Evolutionary conservation across 495 filamentous ascomycete genomes (phyloP).

Genomic region (Daldinia loculata): DNA sequence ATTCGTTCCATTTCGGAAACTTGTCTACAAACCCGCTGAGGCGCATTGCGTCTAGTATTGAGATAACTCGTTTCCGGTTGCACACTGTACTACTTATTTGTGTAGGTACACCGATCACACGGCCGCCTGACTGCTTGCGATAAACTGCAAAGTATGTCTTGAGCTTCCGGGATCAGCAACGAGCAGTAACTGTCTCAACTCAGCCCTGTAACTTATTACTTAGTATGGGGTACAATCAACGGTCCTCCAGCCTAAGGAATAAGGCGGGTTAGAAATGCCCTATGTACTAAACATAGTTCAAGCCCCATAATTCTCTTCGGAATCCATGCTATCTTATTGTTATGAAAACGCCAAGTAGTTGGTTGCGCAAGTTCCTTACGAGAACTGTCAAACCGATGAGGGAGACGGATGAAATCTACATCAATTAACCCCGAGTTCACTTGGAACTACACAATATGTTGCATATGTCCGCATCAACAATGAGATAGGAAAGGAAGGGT

Average conservation of each 20-base stretch:
- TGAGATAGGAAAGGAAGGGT: slow-evolving; percentile 6
- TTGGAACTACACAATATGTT: slow-evolving; percentile 11
- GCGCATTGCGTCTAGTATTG: slow-evolving; percentile 18
- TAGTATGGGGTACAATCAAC: slow-evolving; percentile 21
- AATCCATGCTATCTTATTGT: slow-evolving; percentile 8
- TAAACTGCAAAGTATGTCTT: slow-evolving; percentile 15
- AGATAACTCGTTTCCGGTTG: slow-evolving; percentile 24
- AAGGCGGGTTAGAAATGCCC: slow-evolving; percentile 10
- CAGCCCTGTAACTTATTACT: slow-evolving; percentile 24
- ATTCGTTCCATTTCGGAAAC: slow-evolving; percentile 22
- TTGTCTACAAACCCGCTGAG: slow-evolving; percentile 27
- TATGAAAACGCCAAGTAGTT: slow-evolving; percentile 11
- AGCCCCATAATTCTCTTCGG: slow-evolving; percentile 23
- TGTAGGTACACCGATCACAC: slow-evolving; percentile 8
- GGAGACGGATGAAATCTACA: background rate
- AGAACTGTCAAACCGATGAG: background rate
- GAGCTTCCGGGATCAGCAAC: slow-evolving; percentile 23
- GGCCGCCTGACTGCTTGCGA: slow-evolving; percentile 13
- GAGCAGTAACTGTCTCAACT: slow-evolving; percentile 24
- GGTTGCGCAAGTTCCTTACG: slow-evolving; percentile 13
- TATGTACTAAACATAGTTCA: slow-evolving; percentile 34
- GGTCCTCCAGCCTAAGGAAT: slow-evolving; percentile 5
- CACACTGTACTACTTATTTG: slow-evolving; percentile 16
- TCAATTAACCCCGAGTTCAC: background rate
- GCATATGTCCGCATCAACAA: slow-evolving; percentile 21